Evolutionary conservation across 768 basidiomycete species (phyloP).

Genomic region (Amanita inopinata): DNA sequence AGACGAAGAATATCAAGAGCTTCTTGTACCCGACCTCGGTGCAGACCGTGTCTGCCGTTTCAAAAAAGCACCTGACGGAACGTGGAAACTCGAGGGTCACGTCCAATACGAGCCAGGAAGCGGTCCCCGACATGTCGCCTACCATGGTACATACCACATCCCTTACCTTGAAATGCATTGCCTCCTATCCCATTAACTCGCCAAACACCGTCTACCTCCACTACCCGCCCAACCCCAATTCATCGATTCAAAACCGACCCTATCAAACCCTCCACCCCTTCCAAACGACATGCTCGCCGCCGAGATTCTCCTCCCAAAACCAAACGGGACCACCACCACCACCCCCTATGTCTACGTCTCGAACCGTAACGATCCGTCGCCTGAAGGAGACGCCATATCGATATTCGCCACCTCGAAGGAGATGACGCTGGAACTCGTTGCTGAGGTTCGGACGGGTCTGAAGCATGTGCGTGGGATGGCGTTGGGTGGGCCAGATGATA

Average conservation of each 20-base stretch:
- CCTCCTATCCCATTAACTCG: conserved; percentile 39
- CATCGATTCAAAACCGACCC: conserved; percentile 36
- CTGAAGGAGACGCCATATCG: conserved; percentile 63
- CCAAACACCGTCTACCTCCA: conserved; percentile 43
- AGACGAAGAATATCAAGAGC: conserved; percentile 35
- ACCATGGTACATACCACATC: conserved; percentile 37
- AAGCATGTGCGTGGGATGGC: conserved; percentile 61
- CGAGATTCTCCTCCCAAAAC: conserved; percentile 53
- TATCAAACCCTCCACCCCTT: conserved; percentile 33
- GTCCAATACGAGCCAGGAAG: conserved; percentile 44
- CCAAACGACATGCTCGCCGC: conserved; percentile 52
- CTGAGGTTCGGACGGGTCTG: conserved; percentile 60
- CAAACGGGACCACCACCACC: conserved; percentile 42
- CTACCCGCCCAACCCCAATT: conserved; percentile 30
- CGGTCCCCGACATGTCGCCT: conserved; percentile 63
- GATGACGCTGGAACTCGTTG: conserved; percentile 32
- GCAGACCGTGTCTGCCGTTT: conserved; percentile 58
- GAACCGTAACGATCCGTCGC: conserved; percentile 64
- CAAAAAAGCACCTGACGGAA: conserved; percentile 29
- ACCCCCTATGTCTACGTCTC: conserved; percentile 59
- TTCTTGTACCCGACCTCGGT: conserved; percentile 72
- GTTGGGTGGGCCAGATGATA: conserved; percentile 53
- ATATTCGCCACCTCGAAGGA: conserved; percentile 46
- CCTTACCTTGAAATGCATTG: background rate
- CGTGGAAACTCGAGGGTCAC: conserved; percentile 40